phyloP scores from a whole-genome alignment of 1,139 yeast genomes.

The Taphrina betulina region DNA sequence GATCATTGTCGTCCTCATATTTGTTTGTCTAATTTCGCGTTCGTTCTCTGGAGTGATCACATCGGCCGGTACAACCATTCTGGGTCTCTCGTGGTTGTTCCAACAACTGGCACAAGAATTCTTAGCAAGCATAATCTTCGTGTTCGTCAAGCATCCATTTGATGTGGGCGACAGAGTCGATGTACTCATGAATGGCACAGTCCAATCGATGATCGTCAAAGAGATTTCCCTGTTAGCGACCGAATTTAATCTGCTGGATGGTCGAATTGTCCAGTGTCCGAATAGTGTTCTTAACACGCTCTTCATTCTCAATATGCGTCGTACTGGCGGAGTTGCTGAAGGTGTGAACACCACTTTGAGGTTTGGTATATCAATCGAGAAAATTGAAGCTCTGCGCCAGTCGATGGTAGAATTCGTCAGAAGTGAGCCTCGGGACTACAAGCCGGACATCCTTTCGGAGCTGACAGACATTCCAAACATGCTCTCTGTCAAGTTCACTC shows the following conservation, averaged over 20 bases:
- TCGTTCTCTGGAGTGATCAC: conserved; percentile 48
- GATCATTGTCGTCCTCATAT: conserved; percentile 45
- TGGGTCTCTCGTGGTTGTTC: conserved; percentile 49
- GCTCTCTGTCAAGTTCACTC: conserved; percentile 43
- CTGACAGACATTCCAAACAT: conserved; percentile 45
- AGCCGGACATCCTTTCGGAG: conserved; percentile 44
- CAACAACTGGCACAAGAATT: conserved; percentile 48
- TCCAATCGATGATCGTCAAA: conserved; percentile 39
- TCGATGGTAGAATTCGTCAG: conserved; percentile 43
- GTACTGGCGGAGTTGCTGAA: conserved; percentile 46
- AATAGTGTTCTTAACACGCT: conserved; percentile 46
- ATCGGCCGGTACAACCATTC: conserved; percentile 48
- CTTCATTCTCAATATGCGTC: conserved; percentile 47
- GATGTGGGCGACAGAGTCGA: conserved; percentile 49
- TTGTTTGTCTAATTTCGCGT: conserved; percentile 49
- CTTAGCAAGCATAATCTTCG: conserved; percentile 47
- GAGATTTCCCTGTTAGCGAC: conserved; percentile 48
- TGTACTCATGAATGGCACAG: conserved; percentile 41
- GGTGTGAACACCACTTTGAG: conserved; percentile 37
- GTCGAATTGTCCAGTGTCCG: conserved; percentile 45
- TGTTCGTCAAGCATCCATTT: conserved; percentile 50
- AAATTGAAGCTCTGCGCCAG: conserved; percentile 44
- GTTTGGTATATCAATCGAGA: conserved; percentile 45
- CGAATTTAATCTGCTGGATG: conserved; percentile 44
- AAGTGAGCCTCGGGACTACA: conserved; percentile 46